Base-by-base conservation (phyloP, 192 early-diverging fungal species). In the Gigaspora rosea region DNA sequence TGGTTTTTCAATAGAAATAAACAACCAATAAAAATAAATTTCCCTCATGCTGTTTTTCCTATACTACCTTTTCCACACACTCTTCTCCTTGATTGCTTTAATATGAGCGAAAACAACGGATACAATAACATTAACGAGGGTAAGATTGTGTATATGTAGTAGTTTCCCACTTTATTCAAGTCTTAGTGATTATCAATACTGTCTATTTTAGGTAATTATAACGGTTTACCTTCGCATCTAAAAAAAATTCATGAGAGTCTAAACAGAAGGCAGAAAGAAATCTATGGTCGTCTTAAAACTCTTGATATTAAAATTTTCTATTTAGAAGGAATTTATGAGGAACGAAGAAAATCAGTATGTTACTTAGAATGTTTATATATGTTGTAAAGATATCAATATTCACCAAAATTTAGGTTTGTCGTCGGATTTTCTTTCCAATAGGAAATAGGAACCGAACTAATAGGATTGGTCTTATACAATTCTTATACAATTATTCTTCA, bases 401-500 rank as follows among this genome's bases (percentile, higher is more conserved):
- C 33, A 46, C 63, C 18, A 65, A 32, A 65, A 65, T 65, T 65
- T 65, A 65, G 35, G 47, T 65, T 41, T 65, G 13, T 41, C 36
- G 36, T 35, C 61, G 32, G 27, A 27, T 27, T 27, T 27, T 27
- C 27, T 27, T 27, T 27, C 27, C 27, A 27, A 27, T 67, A 67
- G 65, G 65, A 67, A 68, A 68, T 68, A 10, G 66, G 66, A 22
- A 47, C 41, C n/a, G 66, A 68, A 49, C n/a, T 50, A 68, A 50
- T 68, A 16, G 41, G 66, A 49, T 8, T n/a, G 11, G 47, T 68
- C 32, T 22, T 68, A 47, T 68, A 50, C 47, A 68, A 27, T 27
- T 27, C n/a, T n/a, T 27, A 27, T 27, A 1, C 27, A 27, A n/a
- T 27, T 27, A 66, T 48, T 13, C 20, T 67, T 67, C 46, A 67